Evolutionary conservation across 2,329 filamentous ascomycete species (phyloP).

Genomic region (Neoarthrinium moseri): DNA sequence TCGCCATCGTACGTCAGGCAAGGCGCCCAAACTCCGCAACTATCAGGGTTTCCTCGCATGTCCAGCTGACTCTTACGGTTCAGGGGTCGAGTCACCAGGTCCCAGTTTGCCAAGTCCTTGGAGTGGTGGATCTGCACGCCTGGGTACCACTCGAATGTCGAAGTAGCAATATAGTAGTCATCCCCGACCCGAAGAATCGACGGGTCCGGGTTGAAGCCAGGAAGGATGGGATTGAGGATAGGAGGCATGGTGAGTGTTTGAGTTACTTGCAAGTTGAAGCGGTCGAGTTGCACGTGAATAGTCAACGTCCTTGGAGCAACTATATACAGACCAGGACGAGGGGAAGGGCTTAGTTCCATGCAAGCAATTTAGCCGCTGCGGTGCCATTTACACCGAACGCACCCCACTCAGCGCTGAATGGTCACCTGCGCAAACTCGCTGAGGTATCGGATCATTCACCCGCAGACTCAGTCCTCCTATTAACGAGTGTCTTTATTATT

Average conservation of each 20-base stretch:
- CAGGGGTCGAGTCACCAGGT: constrained; percentile 44
- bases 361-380: background rate
- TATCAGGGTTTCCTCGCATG: constrained; percentile 59
- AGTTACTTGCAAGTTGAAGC: background rate
- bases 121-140: constrained; percentile 57
- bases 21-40: constrained; percentile 63
- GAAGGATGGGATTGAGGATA: constrained; percentile 53
- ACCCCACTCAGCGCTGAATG: too few relatives aligned
- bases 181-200: constrained; percentile 50
- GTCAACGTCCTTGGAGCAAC: background rate
- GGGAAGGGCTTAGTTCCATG: background rate
- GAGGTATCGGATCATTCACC: too few relatives aligned
- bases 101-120: constrained; percentile 52
- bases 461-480: too few relatives aligned
- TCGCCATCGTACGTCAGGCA: constrained; percentile 61
- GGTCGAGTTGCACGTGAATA: too few relatives aligned
- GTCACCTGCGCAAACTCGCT: too few relatives aligned
- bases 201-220: constrained; percentile 56
- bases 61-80: constrained; percentile 50
- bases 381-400: too few relatives aligned
- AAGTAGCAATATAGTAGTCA: constrained; percentile 56
- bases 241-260: constrained; percentile 36
- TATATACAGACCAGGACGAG: background rate
- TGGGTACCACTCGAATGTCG: constrained; percentile 55
- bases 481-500: too few relatives aligned